Evolutionary conservation across 495 filamentous ascomycete species (phyloP).

Genomic region (Terfezia claveryi): DNA sequence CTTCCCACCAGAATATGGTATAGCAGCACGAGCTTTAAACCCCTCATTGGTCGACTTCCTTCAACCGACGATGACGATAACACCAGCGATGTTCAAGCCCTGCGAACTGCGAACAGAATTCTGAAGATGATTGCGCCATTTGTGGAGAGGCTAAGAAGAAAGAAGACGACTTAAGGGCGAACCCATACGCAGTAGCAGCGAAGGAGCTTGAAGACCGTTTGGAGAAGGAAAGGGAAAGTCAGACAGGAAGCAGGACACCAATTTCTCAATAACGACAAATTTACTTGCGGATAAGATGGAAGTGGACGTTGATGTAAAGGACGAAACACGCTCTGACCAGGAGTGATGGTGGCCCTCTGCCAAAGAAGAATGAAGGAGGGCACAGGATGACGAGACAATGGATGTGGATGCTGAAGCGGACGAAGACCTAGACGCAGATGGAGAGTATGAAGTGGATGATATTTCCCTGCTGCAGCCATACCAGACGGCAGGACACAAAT

Average conservation of each 20-base stretch:
- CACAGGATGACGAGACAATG: conserved; percentile 24
- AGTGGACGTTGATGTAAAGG: not conserved
- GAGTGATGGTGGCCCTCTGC: conserved; percentile 19
- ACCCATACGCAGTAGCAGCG: conserved; percentile 43
- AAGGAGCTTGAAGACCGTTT: conserved; percentile 53
- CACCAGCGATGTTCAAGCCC: conserved; percentile 4
- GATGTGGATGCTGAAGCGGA: conserved; percentile 3
- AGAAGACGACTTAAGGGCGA: conserved; percentile 54
- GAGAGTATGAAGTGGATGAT: conserved; percentile 3
- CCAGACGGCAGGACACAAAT: too few relatives aligned
- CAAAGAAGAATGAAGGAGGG: conserved; percentile 18
- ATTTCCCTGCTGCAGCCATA: not conserved
- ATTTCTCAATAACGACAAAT: not conserved
- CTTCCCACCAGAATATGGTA: not conserved
- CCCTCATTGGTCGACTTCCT: not conserved
- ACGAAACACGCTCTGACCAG: conserved; percentile 13
- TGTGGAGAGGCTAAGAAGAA: conserved; percentile 53
- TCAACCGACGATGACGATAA: not conserved
- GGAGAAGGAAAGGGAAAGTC: conserved; percentile 31
- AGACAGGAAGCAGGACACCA: conserved; percentile 10
- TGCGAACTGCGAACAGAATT: conserved; percentile 49
- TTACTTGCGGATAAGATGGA: not conserved
- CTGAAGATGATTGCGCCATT: conserved; percentile 55
- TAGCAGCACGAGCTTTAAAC: not conserved
- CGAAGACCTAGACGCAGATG: conserved; percentile 11